Percentiles rank a stretch among this genome's conserved stretches.
These are phyloP conservation scores for Diaporthe velutina DNA, from an alignment of 2,329 filamentous ascomycete species.

Conservation along the genomic window DNA sequence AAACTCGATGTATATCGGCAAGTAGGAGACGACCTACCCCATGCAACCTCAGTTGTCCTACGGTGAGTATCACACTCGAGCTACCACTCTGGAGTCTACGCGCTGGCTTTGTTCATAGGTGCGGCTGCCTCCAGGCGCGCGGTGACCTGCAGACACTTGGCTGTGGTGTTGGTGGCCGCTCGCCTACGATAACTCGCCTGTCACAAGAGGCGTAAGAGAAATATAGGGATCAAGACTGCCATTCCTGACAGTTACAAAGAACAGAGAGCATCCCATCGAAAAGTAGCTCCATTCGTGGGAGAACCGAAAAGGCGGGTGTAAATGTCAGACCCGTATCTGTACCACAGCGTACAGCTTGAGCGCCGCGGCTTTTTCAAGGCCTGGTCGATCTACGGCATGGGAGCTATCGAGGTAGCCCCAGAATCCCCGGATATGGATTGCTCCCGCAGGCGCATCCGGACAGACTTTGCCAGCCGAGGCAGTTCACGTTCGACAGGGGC, in stretches of 20 bases:
- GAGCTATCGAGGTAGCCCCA: conserved; percentile 69
- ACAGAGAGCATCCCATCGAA: too few relatives aligned
- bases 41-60: not conserved
- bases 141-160: not conserved
- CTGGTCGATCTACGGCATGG: conserved; percentile 70
- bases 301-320: not conserved
- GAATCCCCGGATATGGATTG: conserved; percentile 63
- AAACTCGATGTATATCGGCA: too few relatives aligned
- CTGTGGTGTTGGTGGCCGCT: not conserved
- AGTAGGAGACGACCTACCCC: not conserved
- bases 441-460: conserved; percentile 59
- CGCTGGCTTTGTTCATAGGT: too few relatives aligned
- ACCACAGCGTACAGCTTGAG: conserved; percentile 67
- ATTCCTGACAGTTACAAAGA: not conserved
- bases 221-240: too few relatives aligned
- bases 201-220: not conserved
- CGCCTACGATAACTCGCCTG: not conserved
- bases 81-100: not conserved
- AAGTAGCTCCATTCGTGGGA: not conserved
- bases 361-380: conserved; percentile 73
- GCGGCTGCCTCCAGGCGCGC: not conserved
- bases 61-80: not conserved
- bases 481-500: conserved; percentile 9
- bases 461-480: conserved; percentile 68
- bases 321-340: conserved; percentile 77